A percentile compares a stretch with the other conserved stretches of the same genome.
These are phyloP conservation scores for Globisporangium cederbergense DNA, from an alignment of 352 stramenopile genomes.

Conservation along the genomic window DNA sequence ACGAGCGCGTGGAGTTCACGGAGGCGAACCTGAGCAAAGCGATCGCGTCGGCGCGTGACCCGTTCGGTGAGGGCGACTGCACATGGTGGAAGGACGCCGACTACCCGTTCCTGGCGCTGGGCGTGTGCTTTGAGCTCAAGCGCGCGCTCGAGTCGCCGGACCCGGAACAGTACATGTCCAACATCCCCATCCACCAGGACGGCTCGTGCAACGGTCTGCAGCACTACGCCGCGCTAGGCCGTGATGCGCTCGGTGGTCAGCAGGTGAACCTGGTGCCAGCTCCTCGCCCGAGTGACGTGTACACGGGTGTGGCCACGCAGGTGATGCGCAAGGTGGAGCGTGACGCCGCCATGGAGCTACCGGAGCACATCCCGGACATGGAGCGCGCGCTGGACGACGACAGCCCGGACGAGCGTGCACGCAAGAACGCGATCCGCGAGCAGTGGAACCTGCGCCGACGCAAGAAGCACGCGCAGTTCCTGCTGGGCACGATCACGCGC, in stretches of 20 bases:
- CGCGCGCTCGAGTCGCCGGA: constrained; percentile 89
- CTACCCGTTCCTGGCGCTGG: constrained; percentile 96
- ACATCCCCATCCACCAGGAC: constrained; percentile 97
- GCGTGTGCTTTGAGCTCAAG: constrained; percentile 96
- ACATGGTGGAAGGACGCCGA: constrained; percentile 97
- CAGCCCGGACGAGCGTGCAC: too few relatives aligned
- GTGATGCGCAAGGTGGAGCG: constrained; percentile 80
- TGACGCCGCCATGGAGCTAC: constrained; percentile 52
- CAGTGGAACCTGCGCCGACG: neutral
- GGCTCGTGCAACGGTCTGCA: constrained; percentile 17
- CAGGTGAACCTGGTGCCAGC: constrained; percentile 96
- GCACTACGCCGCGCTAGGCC: constrained; percentile 94
- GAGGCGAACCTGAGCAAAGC: constrained; percentile 94
- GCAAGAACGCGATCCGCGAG: too few relatives aligned
- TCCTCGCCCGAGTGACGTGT: constrained; percentile 87
- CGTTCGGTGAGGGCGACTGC: constrained; percentile 74
- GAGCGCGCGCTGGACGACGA: constrained; percentile 18
- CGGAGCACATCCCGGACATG: constrained; percentile 30
- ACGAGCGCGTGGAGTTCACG: constrained; percentile 94
- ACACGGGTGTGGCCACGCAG: constrained; percentile 90
- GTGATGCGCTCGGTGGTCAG: constrained; percentile 91
- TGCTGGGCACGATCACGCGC: constrained; percentile 78
- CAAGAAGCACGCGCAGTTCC: constrained; percentile 63
- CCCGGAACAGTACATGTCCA: constrained; percentile 92
- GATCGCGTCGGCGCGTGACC: constrained; percentile 85